Base-by-base conservation (phyloP, 345 rosid species). In the Syzygium jambos region DNA sequence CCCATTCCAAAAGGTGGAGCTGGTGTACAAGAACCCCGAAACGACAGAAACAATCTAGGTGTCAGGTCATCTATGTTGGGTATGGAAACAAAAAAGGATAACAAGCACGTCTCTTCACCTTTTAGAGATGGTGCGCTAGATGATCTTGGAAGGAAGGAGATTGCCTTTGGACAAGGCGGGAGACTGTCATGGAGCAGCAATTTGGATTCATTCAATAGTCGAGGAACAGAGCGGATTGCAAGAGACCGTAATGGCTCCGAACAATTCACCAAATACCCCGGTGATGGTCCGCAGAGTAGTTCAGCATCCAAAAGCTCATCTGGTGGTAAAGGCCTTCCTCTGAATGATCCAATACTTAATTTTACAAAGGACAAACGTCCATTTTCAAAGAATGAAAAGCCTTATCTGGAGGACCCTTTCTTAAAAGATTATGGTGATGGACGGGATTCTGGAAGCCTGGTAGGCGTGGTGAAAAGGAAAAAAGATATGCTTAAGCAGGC, bases 401-500 rank as follows among this genome's bases (percentile, higher is more conserved):
- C 94, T 90, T 95, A 92, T 88, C 34, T 89, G 25, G 98, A 94
- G 91, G 98, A 96, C 85, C 92, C 94, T 86, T 93, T 93, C 86
- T 86, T 89, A 89, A 92, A 94, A 88, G 96, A 95, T 85, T 93
- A 94, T 91, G 94, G 92, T 88, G 97, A 96, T 96, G 97, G 91
- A 51, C 90, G 89, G 29, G 98, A 96, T 94, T 95, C 96, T 84
- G 93, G 93, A 53, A 91, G 90, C 87, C 92, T 95, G 84, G 95
- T 93, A 29, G 95, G 97, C 78, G 92, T 96, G 85, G 90, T 94
- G 88, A 96, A 95, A 92, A 94, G 94, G 94, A 98, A 93, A 94
- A 96, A 96, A 90, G 98, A 95, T 84, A 89, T 90, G 78, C 83
- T 90, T 63, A 96, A 95, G 88, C 97, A 93, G 89, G 87, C 94